These are phyloP conservation scores for Bauhinia variegata DNA, from an alignment of 306 rosid species.

Conservation along the genomic window DNA sequence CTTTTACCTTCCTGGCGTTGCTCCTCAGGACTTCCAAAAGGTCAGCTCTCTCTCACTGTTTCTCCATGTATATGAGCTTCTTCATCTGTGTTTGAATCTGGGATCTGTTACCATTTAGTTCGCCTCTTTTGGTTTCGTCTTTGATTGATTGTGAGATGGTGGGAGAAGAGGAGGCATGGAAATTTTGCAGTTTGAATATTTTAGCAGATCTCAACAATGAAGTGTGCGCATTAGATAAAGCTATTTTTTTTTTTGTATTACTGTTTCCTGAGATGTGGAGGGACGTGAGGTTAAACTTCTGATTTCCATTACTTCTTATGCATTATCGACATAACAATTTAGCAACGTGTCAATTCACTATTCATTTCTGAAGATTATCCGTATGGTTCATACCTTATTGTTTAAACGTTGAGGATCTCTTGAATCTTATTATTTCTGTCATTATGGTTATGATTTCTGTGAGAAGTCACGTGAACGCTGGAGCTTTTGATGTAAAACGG, in stretches of 20 bases:
- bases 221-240: background rate
- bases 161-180: too few species aligned
- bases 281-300: background rate
- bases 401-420: background rate
- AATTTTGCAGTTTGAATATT: background rate
- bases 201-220: conserved; percentile 23
- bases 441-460: background rate
- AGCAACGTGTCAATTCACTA: background rate
- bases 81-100: conserved; percentile 43
- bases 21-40: conserved; percentile 90
- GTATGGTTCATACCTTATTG: too few species aligned
- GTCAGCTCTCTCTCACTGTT: conserved; percentile 55
- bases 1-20: conserved; percentile 98
- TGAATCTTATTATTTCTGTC: background rate
- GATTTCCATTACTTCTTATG: background rate
- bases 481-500: background rate
- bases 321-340: background rate
- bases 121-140: too few species aligned
- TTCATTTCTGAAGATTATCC: background rate
- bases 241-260: background rate
- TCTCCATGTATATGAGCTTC: too few species aligned
- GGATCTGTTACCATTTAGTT: conserved; percentile 30
- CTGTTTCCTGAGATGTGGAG: background rate
- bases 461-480: background rate
- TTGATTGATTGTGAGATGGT: too few species aligned